These are phyloP conservation scores for Vigna angularis DNA, from an alignment of 306 rosid species.

Conservation along the genomic window DNA sequence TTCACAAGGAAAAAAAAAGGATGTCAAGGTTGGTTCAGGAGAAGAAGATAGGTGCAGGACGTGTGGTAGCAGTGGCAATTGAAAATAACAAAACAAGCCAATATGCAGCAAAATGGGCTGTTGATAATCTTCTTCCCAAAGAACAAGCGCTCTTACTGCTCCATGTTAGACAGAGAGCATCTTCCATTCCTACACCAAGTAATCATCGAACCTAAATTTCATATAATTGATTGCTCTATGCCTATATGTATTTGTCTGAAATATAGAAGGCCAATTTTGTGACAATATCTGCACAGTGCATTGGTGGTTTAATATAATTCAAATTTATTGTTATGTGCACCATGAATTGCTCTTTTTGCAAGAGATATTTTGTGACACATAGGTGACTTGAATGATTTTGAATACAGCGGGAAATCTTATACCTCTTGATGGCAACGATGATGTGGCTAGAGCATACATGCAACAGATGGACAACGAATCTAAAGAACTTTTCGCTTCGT, in stretches of 20 bases:
- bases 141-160: slow-evolving; percentile 70
- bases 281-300: not conserved
- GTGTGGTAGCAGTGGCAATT: slow-evolving; percentile 80
- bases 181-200: slow-evolving; percentile 59
- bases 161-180: slow-evolving; percentile 62
- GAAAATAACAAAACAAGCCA: slow-evolving; percentile 79
- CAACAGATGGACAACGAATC: slow-evolving; percentile 66
- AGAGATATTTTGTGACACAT: not conserved
- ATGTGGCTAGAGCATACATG: slow-evolving; percentile 54
- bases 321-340: no score
- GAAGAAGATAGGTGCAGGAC: slow-evolving; percentile 58
- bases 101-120: slow-evolving; percentile 83
- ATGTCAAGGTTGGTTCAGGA: slow-evolving; percentile 57
- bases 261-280: not conserved
- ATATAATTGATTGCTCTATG: not conserved
- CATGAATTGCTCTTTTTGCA: not conserved
- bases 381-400: slow-evolving; percentile 7
- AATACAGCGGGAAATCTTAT: slow-evolving; percentile 56
- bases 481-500: slow-evolving; percentile 74
- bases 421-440: slow-evolving; percentile 55
- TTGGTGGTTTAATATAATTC: not conserved
- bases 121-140: slow-evolving; percentile 73
- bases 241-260: not conserved
- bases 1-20: not conserved
- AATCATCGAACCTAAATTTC: not conserved